phyloP scores from a whole-genome alignment of 768 basidiomycete species.

The Cystofilobasidium ferigula region DNA sequence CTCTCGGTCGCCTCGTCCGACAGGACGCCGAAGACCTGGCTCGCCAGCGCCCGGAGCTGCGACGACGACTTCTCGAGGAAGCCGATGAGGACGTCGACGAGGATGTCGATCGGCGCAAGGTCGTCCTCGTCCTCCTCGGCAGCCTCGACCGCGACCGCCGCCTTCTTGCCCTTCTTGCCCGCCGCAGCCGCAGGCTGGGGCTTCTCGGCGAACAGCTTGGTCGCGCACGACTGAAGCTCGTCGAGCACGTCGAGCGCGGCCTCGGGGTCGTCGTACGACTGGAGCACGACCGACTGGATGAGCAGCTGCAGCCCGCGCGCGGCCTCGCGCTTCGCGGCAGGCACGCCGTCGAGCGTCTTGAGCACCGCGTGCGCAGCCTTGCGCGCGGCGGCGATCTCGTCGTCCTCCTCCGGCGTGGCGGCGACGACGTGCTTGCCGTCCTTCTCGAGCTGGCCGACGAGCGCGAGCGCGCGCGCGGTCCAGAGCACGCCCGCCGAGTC shows the following conservation, averaged over 20 bases:
- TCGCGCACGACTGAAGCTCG: slow-evolving; percentile 33
- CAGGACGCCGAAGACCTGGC: slow-evolving; percentile 64
- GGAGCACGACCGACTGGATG: slow-evolving; percentile 57
- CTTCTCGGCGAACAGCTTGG: slow-evolving; percentile 31
- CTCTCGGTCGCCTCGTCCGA: slow-evolving; percentile 55
- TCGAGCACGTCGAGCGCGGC: slow-evolving; percentile 55
- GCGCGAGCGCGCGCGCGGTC: slow-evolving; percentile 54
- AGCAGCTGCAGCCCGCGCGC: slow-evolving; percentile 63
- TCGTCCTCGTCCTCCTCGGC: slow-evolving; percentile 40
- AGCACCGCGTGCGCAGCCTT: slow-evolving; percentile 41
- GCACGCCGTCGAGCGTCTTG: slow-evolving; percentile 32
- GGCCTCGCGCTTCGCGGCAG: slow-evolving; percentile 45
- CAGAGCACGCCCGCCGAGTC: slow-evolving; percentile 68
- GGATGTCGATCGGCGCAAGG: slow-evolving; percentile 62
- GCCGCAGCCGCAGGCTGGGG: no score
- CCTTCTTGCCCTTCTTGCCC: slow-evolving; percentile 20
- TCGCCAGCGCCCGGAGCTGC: slow-evolving; percentile 68
- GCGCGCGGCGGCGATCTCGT: slow-evolving; percentile 47
- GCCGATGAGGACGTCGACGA: slow-evolving; percentile 82
- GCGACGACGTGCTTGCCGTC: slow-evolving; percentile 58
- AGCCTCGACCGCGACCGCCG: slow-evolving; percentile 18
- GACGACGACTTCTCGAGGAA: slow-evolving; percentile 72
- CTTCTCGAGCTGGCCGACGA: slow-evolving; percentile 44
- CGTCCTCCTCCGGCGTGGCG: slow-evolving; percentile 48
- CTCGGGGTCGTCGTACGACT: slow-evolving; percentile 57